phyloP scores from a whole-genome alignment of 805 yeast genomes.

The Hagleromyces aurorensis region DNA sequence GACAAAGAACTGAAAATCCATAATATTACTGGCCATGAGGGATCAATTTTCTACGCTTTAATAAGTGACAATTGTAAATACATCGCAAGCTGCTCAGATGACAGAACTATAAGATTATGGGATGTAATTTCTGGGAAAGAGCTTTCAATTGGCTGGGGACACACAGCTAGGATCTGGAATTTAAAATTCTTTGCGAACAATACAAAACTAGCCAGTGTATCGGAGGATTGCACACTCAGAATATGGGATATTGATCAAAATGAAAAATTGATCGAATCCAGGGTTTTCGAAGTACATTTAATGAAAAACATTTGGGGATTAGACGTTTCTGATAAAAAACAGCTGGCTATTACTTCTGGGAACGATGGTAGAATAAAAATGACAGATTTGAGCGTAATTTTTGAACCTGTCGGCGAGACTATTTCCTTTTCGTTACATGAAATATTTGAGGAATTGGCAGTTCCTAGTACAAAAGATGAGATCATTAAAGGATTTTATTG shows the following conservation, averaged over 20 bases:
- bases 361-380: slow-evolving; percentile 81
- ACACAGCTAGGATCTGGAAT: slow-evolving; percentile 89
- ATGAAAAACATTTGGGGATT: slow-evolving; percentile 89
- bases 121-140: slow-evolving; percentile 47
- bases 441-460: slow-evolving; percentile 27
- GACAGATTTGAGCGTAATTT: slow-evolving; percentile 40
- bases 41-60: slow-evolving; percentile 79
- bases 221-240: slow-evolving; percentile 84
- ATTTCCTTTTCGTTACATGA: slow-evolving; percentile 26
- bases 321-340: slow-evolving; percentile 39
- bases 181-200: slow-evolving; percentile 45
- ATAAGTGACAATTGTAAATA: slow-evolving; percentile 47
- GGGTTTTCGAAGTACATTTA: slow-evolving; percentile 58
- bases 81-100: slow-evolving; percentile 85
- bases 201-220: slow-evolving; percentile 48
- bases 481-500: slow-evolving; percentile 53
- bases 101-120: slow-evolving; percentile 79
- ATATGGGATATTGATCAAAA: slow-evolving; percentile 50
- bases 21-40: slow-evolving; percentile 70
- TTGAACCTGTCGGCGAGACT: slow-evolving; percentile 28
- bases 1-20: slow-evolving; percentile 38
- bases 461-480: slow-evolving; percentile 39
- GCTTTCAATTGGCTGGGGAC: slow-evolving; percentile 90
- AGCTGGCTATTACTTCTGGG: slow-evolving; percentile 76
- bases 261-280: slow-evolving; percentile 20